Base-by-base conservation (phyloP, 176 grass and related monocot species). In the Phragmites australis region DNA sequence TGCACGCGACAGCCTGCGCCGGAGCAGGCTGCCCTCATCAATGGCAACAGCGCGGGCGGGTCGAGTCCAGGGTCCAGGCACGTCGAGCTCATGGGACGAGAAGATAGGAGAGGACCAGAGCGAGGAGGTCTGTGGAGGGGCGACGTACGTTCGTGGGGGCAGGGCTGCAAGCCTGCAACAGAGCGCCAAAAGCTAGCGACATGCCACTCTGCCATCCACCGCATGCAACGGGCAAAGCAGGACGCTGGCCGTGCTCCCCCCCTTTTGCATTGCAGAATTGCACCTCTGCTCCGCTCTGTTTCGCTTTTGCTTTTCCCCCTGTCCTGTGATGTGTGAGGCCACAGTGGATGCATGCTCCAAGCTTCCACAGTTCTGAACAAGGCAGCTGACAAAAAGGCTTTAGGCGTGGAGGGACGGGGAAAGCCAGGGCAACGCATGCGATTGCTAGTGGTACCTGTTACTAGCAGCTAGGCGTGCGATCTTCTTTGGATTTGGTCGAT, bases 181-280 rank as follows among this genome's bases (percentile, higher is more conserved):
- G 70, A 45, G 82, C 64, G 84, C 87, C 87, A 89, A 85, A 78
- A 81, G 71, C 87, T 40, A 76, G 55, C 77, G 77, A 85, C 87
- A 81, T 77, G 70, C 70, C 70, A 55, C 77, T 64, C 70, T 74
- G 84, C 84, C 84, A 59, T 59, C 60, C 77, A 81, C 69, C 5
- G 69, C 84, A 66, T 43, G 83, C 74, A 37, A 41, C 70, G 70
- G 58, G 26, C 31, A 83, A 74, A 74, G 56, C 0, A 9, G 3
- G 34, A 14, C 13, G n/a, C 21, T 30, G 73, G 30, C 41, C 49
- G 57, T 72, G 64, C 82, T 63, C 44, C 15, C 37, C 71, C 41
- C 65, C 51, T 25, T 55, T 54, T 6, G 30, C 50, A 23, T 27
- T 54, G 47, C 18, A 41, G 14, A 18, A 17, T 29, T 13, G 42